Conservation (phyloP, 148 eudicot genomes). For the Chenopodium suecicum region DNA sequence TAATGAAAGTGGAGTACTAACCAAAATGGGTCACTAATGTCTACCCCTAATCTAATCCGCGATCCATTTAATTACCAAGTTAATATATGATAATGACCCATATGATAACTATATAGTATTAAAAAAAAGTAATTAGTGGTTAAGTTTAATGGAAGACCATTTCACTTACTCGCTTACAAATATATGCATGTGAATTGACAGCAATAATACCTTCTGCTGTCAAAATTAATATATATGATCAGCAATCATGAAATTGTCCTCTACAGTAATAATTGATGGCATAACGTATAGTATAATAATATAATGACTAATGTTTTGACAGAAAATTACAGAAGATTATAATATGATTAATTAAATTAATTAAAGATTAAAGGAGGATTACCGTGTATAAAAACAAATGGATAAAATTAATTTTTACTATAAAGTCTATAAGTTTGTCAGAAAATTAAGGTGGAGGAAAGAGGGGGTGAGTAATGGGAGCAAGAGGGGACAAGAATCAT, state of each 20-base stretch:
- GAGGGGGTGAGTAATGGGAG: constrained; percentile 16
- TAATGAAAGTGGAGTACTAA: constrained; percentile 18
- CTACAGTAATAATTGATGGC: constrained; percentile 30
- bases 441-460: constrained; percentile 36
- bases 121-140: not conserved
- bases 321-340: constrained; percentile 1
- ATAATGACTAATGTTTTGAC: constrained; percentile 1
- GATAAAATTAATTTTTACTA: constrained; percentile 2
- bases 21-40: constrained; percentile 15
- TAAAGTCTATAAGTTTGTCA: constrained; percentile 27
- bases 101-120: not conserved
- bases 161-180: constrained; percentile 3
- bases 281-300: constrained; percentile 3
- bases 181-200: constrained; percentile 26
- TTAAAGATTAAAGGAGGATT: not conserved
- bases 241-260: constrained; percentile 25
- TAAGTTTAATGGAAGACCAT: constrained; percentile 2
- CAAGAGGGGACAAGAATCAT: constrained; percentile 56
- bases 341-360: not conserved
- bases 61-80: not conserved
- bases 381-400: constrained; percentile 2
- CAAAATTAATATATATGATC: not conserved
- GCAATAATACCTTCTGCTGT: constrained; percentile 16
- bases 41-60: constrained; percentile 12
- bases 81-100: constrained; percentile 8